A percentile compares a stretch with the other conserved stretches of the same genome.
Conservation (phyloP, 306 rosid species). For the apple (Malus domestica) region ASM211411v1 NC_041798.1:6844501-6845000, state of each 20-base stretch:
- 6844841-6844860: constrained; percentile 45
- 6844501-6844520: constrained; percentile 55
- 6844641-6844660: background rate
- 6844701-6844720: background rate
- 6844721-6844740: background rate
- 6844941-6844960: background rate
- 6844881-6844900: constrained; percentile 58
- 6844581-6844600: constrained; percentile 78
- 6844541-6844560: constrained; percentile 40
- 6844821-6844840: constrained; percentile 36
- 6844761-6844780: constrained; percentile 63
- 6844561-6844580: constrained; percentile 56
- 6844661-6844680: background rate
- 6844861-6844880: constrained; percentile 63
- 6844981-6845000: background rate
- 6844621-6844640: constrained; percentile 47
- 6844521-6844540: constrained; percentile 49
- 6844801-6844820: constrained; percentile 53
- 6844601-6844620: constrained; percentile 78
- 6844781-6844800: constrained; percentile 65
- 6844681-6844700: background rate
- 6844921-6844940: constrained; percentile 27
- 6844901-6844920: constrained; percentile 62
- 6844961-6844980: background rate
- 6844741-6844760: background rate